Percentiles rank a stretch among this genome's conserved stretches.
phyloP scores from a whole-genome alignment of 768 basidiomycete genomes.

The Trametes cubensis region DNA sequence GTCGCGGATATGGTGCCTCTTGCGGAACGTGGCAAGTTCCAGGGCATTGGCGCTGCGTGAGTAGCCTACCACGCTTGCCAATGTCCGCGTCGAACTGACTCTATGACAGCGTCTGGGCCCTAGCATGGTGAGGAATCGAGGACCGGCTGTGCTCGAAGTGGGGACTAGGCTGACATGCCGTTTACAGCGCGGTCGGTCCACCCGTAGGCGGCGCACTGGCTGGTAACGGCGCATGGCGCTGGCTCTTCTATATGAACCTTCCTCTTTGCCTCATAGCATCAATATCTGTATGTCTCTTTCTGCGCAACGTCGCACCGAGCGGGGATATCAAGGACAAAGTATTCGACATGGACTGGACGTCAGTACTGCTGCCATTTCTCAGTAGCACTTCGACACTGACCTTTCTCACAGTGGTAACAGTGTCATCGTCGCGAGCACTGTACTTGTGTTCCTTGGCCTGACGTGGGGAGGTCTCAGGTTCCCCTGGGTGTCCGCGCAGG shows the following conservation, averaged over 20 bases:
- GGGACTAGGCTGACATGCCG: background rate
- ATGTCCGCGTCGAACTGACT: background rate
- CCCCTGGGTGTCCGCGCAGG: conserved; percentile 37
- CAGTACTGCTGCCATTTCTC: conserved; percentile 16
- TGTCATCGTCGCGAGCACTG: conserved; percentile 28
- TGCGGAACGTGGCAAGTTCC: conserved; percentile 39
- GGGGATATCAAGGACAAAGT: conserved; percentile 34
- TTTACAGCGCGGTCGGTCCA: conserved; percentile 29
- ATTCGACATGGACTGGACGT: conserved; percentile 41
- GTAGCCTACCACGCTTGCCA: background rate
- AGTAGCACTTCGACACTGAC: too few relatives aligned
- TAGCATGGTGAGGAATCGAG: conserved; percentile 17
- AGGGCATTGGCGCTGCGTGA: conserved; percentile 21
- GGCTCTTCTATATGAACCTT: conserved; percentile 25
- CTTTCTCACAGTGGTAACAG: conserved; percentile 29
- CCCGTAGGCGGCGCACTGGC: conserved; percentile 35
- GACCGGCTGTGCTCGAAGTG: background rate
- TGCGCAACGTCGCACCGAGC: conserved; percentile 26
- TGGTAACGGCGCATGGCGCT: conserved; percentile 14
- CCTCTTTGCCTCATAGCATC: conserved; percentile 13
- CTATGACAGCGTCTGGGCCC: conserved; percentile 19
- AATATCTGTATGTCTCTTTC: background rate
- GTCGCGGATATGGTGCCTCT: conserved; percentile 32
- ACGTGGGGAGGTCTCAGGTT: conserved; percentile 42
- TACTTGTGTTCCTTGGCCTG: conserved; percentile 25